Conservation (phyloP, 306 rosid genomes). For the Pueraria montana region DNA sequence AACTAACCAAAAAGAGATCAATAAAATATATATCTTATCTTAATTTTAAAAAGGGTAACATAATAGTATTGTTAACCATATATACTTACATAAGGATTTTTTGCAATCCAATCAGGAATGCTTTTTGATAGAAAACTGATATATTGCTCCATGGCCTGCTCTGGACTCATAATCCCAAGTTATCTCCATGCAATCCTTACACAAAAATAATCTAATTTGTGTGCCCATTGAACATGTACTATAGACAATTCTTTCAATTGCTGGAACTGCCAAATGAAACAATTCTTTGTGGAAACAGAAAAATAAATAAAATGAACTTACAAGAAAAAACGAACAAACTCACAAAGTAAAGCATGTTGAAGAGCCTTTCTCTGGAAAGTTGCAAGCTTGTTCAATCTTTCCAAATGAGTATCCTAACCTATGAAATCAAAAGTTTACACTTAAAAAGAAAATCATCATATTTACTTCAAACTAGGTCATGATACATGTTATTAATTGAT, state of each 20-base stretch:
- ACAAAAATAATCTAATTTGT: conserved; percentile 26
- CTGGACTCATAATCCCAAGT: conserved; percentile 78
- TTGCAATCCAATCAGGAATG: conserved; percentile 64
- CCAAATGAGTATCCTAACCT: conserved; percentile 58
- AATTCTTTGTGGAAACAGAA: too few relatives aligned
- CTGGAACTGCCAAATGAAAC: too few relatives aligned
- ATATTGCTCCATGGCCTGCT: conserved; percentile 77
- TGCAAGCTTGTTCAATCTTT: conserved; percentile 87
- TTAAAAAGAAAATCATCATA: background rate
- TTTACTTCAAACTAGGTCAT: too few relatives aligned
- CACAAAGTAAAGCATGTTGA: conserved; percentile 79
- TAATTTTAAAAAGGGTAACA: too few relatives aligned
- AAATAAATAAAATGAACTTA: too few relatives aligned
- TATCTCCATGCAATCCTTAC: conserved; percentile 77
- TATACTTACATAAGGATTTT: conserved; percentile 55
- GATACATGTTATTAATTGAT: too few relatives aligned
- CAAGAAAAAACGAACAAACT: conserved; percentile 46
- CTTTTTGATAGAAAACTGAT: conserved; percentile 66
- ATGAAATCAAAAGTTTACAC: conserved; percentile 6
- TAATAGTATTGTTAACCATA: background rate
- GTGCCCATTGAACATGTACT: too few relatives aligned
- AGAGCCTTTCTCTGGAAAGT: conserved; percentile 87
- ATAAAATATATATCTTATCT: background rate
- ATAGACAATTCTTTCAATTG: too few relatives aligned
- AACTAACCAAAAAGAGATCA: background rate